A percentile compares a stretch with the other conserved stretches of the same genome.
These are phyloP conservation scores for Aschersonia sp. DNA, from an alignment of 2,329 filamentous ascomycete species.

Conservation along the genomic window DNA sequence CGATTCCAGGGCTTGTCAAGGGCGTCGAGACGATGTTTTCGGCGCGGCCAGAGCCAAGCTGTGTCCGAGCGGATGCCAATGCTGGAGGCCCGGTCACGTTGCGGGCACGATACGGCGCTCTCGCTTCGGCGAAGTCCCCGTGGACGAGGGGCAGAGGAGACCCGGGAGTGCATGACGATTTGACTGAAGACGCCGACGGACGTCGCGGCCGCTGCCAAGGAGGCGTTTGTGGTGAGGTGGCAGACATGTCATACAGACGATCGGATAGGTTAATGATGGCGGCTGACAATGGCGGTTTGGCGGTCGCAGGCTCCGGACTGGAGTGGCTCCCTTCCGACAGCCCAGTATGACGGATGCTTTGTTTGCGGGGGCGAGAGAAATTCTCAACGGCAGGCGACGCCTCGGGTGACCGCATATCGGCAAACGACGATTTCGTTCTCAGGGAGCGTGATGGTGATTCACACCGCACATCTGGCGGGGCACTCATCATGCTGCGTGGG, in stretches of 20 bases:
- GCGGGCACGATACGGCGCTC: constrained; percentile 12
- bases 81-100: constrained; percentile 12
- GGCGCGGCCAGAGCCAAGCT: constrained; percentile 11
- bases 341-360: constrained; percentile 31
- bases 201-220: constrained; percentile 29
- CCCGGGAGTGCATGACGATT: constrained; percentile 29
- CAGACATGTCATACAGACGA: constrained; percentile 14
- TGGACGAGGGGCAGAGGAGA: constrained; percentile 23
- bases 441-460: constrained; percentile 15
- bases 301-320: constrained; percentile 12
- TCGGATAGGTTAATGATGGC: constrained; percentile 15
- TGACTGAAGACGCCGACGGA: constrained; percentile 31
- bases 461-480: constrained; percentile 10
- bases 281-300: constrained; percentile 12
- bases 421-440: constrained; percentile 16
- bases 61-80: constrained; percentile 12
- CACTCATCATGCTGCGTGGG: constrained; percentile 3
- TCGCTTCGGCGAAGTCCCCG: constrained; percentile 20
- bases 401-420: constrained; percentile 20
- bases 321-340: constrained; percentile 1
- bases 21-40: constrained; percentile 24
- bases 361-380: constrained; percentile 44
- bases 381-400: constrained; percentile 31
- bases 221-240: constrained; percentile 13
- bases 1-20: constrained; percentile 10